phyloP scores from a whole-genome alignment of 371 early-diverging fungal genomes.

The Rhizopus microsporus region DNA sequence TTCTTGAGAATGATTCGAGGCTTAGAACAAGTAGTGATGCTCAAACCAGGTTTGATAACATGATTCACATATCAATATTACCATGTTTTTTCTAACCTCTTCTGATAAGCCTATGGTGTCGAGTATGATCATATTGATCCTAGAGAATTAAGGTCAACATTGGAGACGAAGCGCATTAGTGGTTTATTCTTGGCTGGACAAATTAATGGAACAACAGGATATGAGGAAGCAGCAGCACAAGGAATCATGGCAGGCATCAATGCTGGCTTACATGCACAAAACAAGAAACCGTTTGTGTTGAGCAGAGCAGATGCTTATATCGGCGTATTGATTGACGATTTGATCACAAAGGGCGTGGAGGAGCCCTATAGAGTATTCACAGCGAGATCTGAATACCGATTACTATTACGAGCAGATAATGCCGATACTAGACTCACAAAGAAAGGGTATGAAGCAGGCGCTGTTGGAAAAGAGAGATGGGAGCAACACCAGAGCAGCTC shows the following conservation, averaged over 20 bases:
- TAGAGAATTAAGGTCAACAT: conserved; percentile 72
- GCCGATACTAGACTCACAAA: conserved; percentile 77
- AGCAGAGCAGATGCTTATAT: conserved; percentile 84
- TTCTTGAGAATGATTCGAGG: conserved; percentile 78
- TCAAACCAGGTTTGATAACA: conserved; percentile 56
- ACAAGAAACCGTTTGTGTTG: conserved; percentile 62
- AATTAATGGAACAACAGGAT: conserved; percentile 89
- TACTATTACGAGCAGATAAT: conserved; percentile 78
- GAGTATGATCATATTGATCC: conserved; percentile 90
- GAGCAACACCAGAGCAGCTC: conserved; percentile 36
- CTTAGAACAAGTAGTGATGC: conserved; percentile 76
- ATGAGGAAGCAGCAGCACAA: conserved; percentile 89
- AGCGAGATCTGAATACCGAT: conserved; percentile 81
- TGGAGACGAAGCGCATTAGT: conserved; percentile 77
- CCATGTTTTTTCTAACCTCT: not conserved
- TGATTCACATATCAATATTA: not conserved
- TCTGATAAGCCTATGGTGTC: conserved; percentile 67
- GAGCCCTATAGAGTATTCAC: conserved; percentile 90
- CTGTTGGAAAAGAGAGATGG: conserved; percentile 54
- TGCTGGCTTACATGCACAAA: conserved; percentile 64
- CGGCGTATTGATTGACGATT: conserved; percentile 85
- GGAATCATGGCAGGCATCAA: conserved; percentile 87
- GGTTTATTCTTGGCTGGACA: conserved; percentile 86
- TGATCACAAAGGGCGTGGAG: conserved; percentile 82
- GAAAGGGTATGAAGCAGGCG: conserved; percentile 61